phyloP scores from a whole-genome alignment of 768 basidiomycete species.

The Suillus luteus region DNA sequence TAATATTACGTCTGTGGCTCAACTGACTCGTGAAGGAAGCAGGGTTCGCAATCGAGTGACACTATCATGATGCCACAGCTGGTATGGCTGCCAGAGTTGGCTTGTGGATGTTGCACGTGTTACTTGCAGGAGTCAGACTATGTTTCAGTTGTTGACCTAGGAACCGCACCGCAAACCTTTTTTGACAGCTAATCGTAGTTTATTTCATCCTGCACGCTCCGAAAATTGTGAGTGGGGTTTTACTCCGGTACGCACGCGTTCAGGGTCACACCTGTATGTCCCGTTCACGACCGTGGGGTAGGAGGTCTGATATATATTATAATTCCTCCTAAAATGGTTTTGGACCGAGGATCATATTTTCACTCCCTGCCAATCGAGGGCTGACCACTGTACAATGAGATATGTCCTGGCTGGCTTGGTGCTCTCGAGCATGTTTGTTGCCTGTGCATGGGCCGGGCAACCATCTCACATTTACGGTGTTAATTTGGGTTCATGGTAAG shows the following conservation, averaged over 20 bases:
- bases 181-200: neutral
- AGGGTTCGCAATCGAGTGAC: neutral
- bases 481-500: conserved; percentile 67
- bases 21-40: neutral
- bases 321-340: neutral
- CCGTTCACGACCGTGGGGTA: neutral
- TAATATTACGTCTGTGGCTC: neutral
- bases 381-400: conserved; percentile 19
- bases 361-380: neutral
- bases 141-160: neutral
- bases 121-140: neutral
- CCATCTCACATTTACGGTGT: conserved; percentile 64
- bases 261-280: neutral
- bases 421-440: conserved; percentile 21
- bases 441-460: conserved; percentile 22
- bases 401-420: conserved; percentile 15
- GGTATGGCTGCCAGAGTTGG: neutral
- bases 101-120: neutral
- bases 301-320: neutral
- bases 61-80: neutral
- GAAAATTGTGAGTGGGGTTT: neutral
- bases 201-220: neutral
- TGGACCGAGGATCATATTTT: neutral
- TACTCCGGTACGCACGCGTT: neutral
- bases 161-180: neutral